phyloP scores from a whole-genome alignment of 2,329 filamentous ascomycete genomes.

The Sclerotinia trifoliorum region DNA sequence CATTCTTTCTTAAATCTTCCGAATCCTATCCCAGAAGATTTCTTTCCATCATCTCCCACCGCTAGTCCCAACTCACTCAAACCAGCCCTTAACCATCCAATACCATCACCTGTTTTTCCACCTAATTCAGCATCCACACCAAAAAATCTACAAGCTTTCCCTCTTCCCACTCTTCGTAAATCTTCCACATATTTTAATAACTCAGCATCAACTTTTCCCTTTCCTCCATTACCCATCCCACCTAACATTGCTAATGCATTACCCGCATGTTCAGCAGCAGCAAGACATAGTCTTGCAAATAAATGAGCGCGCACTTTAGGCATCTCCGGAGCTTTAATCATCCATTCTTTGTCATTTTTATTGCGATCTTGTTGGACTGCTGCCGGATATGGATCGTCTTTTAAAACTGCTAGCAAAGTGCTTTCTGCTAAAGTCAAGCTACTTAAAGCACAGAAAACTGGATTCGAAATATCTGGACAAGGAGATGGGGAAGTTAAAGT shows the following conservation, averaged over 20 bases:
- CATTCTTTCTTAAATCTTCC: conserved; percentile 70
- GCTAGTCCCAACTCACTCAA: conserved; percentile 70
- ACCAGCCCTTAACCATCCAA: conserved; percentile 82
- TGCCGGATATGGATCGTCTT: conserved; percentile 90
- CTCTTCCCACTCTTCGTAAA: conserved; percentile 70
- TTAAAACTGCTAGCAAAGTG: conserved; percentile 83
- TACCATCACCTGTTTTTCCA: conserved; percentile 77
- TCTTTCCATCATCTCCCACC: conserved; percentile 50
- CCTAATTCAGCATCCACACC: conserved; percentile 84
- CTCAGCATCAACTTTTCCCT: conserved; percentile 59
- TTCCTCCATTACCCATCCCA: conserved; percentile 41
- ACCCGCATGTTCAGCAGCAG: conserved; percentile 82
- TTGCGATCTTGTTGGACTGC: conserved; percentile 80
- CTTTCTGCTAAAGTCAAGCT: conserved; percentile 80
- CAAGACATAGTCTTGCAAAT: conserved; percentile 83
- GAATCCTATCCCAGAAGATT: conserved; percentile 51
- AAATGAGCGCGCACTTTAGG: conserved; percentile 86
- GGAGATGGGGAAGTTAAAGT: conserved; percentile 43
- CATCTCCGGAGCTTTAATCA: conserved; percentile 87
- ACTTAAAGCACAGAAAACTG: conserved; percentile 55
- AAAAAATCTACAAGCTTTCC: conserved; percentile 85
- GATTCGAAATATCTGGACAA: conserved; percentile 53
- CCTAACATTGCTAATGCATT: conserved; percentile 60
- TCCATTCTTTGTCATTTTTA: conserved; percentile 86
- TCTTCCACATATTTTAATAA: conserved; percentile 74